Evolutionary conservation across 352 stramenopile genomes (phyloP), one percentile per base, ranked within the genome.

Genomic region (Phytophthora capsici): DNA sequence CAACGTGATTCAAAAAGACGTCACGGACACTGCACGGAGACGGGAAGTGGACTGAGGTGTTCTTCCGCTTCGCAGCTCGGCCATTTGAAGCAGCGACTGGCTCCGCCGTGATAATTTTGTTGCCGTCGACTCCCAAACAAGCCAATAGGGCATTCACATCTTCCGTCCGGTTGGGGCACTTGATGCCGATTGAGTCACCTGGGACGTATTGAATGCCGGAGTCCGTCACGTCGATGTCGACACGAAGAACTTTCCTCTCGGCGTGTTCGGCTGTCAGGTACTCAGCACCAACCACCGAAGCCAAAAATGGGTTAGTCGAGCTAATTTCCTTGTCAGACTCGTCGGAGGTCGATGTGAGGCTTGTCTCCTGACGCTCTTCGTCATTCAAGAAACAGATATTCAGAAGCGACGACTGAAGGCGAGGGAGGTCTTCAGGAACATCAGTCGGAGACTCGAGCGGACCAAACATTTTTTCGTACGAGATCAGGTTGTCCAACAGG

Each of bases 131-230:
- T 8, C 78, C 68, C 0, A 96, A 59, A 6, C 80, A 74, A 16
- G 66, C 38, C 10, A 96, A 69, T n/a, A 96, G 47, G 2, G 73
- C 87, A 23, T 88, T 75, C 23, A 95, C 86, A 32, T 90, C 82
- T 38, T 77, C 63, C 3, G n/a, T 26, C 28, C 72, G 69, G 68
- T 97, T 97, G 0, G 88, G 83, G 34, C 89, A 97, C 58, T 90
- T 84, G 64, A 97, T 71, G 2, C 90, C 90, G 22, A 97, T 88
- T 16, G 88, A 89, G 48, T 97, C 91, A 4, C 91, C 91, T 1
- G 91, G 91, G 9, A 71, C 74, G 44, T 92, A 97, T 25, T 75
- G 54, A 50, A 95, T 86, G 0, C 64, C 63, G 2, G 80, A 89
- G 2, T 60, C 72, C 1, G 25, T 64, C 19, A 84, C 67, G 38